Conservation (phyloP, 129 eudicot species). For the Daucus carota region DNA sequence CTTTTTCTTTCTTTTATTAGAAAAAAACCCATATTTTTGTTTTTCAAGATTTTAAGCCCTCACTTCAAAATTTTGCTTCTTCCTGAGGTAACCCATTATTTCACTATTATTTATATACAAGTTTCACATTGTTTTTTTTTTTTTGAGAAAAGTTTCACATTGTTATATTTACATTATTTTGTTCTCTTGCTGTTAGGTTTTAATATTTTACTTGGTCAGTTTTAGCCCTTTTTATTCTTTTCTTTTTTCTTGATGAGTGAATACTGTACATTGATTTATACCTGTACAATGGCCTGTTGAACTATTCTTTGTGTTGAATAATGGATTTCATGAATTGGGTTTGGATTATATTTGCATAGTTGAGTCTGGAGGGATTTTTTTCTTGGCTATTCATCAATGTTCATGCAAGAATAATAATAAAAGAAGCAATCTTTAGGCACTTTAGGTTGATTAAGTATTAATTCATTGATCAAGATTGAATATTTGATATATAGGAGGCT, state of each 20-base stretch:
- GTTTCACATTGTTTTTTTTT: neutral
- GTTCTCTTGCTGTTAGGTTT: neutral
- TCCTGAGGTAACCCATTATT: constrained; percentile 7
- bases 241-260: neutral
- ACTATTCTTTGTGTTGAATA: constrained; percentile 6
- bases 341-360: neutral
- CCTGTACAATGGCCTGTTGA: neutral
- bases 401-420: neutral
- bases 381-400: no score
- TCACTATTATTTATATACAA: neutral
- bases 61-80: neutral
- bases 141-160: neutral
- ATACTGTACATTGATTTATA: neutral
- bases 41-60: neutral
- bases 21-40: constrained; percentile 1
- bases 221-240: neutral
- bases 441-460: neutral
- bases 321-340: constrained; percentile 6
- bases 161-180: neutral
- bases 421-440: neutral
- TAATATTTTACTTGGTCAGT: constrained; percentile 1
- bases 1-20: neutral
- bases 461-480: neutral
- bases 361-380: neutral
- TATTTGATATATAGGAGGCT: neutral